Conservation (phyloP, 805 yeast genomes). For the Tetrapisispora nanseiensis region DNA sequence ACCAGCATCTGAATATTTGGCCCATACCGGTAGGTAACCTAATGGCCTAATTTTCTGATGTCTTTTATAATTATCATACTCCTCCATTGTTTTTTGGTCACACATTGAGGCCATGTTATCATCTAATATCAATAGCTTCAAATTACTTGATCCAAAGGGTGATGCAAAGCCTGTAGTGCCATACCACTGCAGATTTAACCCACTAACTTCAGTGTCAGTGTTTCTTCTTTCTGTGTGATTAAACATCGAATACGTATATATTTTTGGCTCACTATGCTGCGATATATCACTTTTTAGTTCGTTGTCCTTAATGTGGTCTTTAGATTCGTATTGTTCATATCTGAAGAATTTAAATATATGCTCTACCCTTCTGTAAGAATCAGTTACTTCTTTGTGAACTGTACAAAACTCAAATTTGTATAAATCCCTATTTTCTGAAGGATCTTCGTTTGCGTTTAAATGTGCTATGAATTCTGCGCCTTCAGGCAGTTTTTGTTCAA, state of each 20-base stretch:
- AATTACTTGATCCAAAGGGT: conserved; percentile 27
- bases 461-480: conserved; percentile 8
- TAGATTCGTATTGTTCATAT: conserved; percentile 7
- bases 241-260: conserved; percentile 23
- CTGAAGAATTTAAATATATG: conserved; percentile 24
- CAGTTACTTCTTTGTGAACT: conserved; percentile 19
- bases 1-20: conserved; percentile 20
- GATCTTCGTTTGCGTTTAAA: conserved; percentile 4
- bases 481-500: conserved; percentile 5
- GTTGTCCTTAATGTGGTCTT: conserved; percentile 10
- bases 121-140: conserved; percentile 29
- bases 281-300: conserved; percentile 1
- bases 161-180: conserved; percentile 32
- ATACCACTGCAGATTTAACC: conserved; percentile 32
- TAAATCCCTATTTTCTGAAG: conserved; percentile 2
- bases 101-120: conserved; percentile 28
- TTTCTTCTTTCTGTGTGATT: conserved; percentile 25
- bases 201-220: conserved; percentile 26
- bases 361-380: conserved; percentile 19
- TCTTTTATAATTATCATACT: conserved; percentile 8
- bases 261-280: neutral
- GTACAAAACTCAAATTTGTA: conserved; percentile 29
- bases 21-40: conserved; percentile 25
- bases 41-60: conserved; percentile 11
- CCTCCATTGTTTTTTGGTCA: conserved; percentile 14